phyloP scores from a whole-genome alignment of 2,329 filamentous ascomycete species.

The Aureobasidium leucospermi region DNA sequence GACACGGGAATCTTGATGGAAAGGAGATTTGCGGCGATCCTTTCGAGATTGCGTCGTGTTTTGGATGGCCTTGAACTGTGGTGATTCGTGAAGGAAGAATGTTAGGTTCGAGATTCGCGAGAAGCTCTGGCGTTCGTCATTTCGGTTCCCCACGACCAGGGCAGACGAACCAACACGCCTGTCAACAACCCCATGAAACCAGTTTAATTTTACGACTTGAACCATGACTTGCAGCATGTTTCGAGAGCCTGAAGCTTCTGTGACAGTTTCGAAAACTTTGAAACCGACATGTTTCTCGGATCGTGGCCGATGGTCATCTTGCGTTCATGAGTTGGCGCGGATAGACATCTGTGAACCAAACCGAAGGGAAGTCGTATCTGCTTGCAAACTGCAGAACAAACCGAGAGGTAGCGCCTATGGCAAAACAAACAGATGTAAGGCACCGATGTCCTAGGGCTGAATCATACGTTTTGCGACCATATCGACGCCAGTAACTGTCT shows the following conservation, averaged over 20 bases:
- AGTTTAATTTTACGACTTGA: background rate
- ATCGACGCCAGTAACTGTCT: too few species aligned
- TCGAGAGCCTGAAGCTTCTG: background rate
- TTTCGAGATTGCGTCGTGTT: background rate
- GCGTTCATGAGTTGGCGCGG: too few species aligned
- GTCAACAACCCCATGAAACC: background rate
- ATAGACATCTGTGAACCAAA: background rate
- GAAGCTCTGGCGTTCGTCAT: background rate
- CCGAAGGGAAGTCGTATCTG: background rate
- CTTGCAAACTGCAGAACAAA: background rate
- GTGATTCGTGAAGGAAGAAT: background rate
- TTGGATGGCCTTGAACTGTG: background rate
- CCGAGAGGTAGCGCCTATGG: too few species aligned
- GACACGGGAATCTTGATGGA: background rate
- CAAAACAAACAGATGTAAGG: too few species aligned
- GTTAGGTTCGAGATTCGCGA: background rate
- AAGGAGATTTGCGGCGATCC: constrained; percentile 8
- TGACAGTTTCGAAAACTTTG: background rate
- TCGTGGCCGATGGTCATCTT: background rate
- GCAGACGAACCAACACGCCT: background rate
- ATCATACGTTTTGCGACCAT: too few species aligned
- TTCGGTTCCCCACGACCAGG: background rate
- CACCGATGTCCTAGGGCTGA: too few species aligned
- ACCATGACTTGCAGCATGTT: background rate
- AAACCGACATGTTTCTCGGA: background rate